Base-by-base conservation (phyloP, 495 filamentous ascomycete species). In the Trichoderma asperelloides region DNA sequence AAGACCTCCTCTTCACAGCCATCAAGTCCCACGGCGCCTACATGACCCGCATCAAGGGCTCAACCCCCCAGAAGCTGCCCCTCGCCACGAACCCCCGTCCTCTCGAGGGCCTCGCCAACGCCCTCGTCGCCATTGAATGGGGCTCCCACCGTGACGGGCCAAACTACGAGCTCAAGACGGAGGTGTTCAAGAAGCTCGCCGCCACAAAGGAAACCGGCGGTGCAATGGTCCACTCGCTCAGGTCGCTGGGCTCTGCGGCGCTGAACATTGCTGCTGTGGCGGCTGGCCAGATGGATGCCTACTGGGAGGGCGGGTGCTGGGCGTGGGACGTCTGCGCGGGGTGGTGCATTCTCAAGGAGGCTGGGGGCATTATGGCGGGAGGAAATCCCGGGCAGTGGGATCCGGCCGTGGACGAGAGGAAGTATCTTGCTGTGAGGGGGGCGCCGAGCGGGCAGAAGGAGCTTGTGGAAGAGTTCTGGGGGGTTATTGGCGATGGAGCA, bases 271-370 rank as follows among this genome's bases (percentile, higher is more conserved):
- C 91, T 67, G 84, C 81, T n/a, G 88, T 93, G 51, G 93, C 93
- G 18, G 82, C 85, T 1, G 94, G 93, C 1, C 84, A 86, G 70
- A 69, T 95, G 39, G 93, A 97, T 78, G 65, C 87, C 39, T 97
- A 96, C 71, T 97, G 94, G 93, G 93, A 97, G 72, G 92, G 91
- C 16, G 93, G 94, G 9, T 94, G 90, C 74, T 97, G 91, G 89
- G 91, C 90, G 33, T 97, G 93, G 93, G 93, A 97, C 79, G 92
- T 96, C 15, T 90, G 88, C 70, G 93, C 94, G 9, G 94, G 87
- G 0, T 96, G 93, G 94, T 88, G 93, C 39, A 90, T 97, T 70
- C 78, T 97, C 21, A 80, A 79, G 25, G 94, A 97, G 77, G 91
- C 92, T 0, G 94, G 93, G 0, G 93, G 93, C 1, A 82, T 87